Evolutionary conservation across 352 stramenopile genomes (phyloP).

Genomic region (Thalassiosira livingstoniorum): DNA sequence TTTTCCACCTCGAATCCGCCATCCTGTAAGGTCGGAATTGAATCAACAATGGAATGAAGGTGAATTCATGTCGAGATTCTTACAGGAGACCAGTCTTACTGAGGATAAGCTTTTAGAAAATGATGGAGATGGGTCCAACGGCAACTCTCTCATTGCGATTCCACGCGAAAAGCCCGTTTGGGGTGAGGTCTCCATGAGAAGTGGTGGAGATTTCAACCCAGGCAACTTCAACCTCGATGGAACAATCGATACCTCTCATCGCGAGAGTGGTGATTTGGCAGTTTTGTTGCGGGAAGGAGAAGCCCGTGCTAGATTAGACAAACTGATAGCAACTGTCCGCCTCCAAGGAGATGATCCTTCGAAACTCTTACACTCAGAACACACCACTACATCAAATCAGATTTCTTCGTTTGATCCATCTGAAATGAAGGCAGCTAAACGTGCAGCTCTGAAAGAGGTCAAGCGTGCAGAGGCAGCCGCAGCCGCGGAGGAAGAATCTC

Average conservation of each 20-base stretch:
- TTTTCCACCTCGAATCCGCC: not conserved
- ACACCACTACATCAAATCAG: conserved; percentile 6
- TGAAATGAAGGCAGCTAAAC: conserved; percentile 38
- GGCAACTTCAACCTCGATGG: no score
- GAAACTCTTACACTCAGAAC: not conserved
- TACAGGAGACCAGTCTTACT: conserved; percentile 12
- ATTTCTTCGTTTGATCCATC: conserved; percentile 44
- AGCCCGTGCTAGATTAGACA: conserved; percentile 24
- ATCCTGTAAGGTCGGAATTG: not conserved
- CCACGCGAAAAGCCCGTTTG: conserved; percentile 11
- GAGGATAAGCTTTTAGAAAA: conserved; percentile 8
- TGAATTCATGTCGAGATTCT: conserved; percentile 46
- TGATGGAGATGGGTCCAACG: not conserved
- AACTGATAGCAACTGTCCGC: conserved; percentile 33
- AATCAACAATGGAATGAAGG: not conserved
- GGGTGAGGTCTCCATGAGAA: not conserved
- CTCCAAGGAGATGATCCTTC: conserved; percentile 24
- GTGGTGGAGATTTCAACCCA: not conserved
- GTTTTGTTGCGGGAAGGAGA: conserved; percentile 32
- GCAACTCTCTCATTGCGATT: not conserved
- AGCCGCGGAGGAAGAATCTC: conserved; percentile 18
- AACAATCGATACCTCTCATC: conserved; percentile 5
- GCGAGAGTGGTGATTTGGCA: conserved; percentile 10
- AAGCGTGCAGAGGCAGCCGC: conserved; percentile 40
- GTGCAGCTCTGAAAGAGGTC: conserved; percentile 34